Conservation (phyloP, 225 moss, liverwort and hornwort species). For the Physcomitrium patens region DNA sequence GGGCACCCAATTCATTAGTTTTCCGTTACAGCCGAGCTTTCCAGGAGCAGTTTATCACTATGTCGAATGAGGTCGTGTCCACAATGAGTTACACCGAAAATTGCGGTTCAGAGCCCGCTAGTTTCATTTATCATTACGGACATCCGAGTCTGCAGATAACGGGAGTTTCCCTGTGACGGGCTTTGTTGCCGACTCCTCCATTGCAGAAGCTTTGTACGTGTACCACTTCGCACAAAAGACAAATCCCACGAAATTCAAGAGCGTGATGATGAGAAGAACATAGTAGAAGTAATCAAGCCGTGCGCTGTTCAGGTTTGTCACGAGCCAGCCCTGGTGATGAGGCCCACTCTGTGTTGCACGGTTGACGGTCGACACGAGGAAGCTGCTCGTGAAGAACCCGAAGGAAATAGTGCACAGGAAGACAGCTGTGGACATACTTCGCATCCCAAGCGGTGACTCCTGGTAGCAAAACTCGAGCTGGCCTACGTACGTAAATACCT, state of each 20-base stretch:
- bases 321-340: constrained; percentile 32
- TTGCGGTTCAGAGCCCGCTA: not conserved
- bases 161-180: constrained; percentile 24
- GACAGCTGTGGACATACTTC: constrained; percentile 51
- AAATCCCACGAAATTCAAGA: constrained; percentile 36
- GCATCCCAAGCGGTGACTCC: constrained; percentile 64
- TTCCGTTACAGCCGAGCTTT: too few species aligned
- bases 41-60: too few species aligned
- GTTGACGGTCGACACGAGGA: constrained; percentile 51
- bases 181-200: not conserved
- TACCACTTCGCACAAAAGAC: constrained; percentile 42
- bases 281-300: constrained; percentile 44
- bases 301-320: constrained; percentile 33
- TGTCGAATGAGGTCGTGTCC: too few species aligned
- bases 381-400: constrained; percentile 55
- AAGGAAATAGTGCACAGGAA: constrained; percentile 56
- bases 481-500: constrained; percentile 56
- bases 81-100: too few species aligned
- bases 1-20: too few species aligned
- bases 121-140: constrained; percentile 4
- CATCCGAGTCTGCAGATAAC: constrained; percentile 23
- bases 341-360: not conserved
- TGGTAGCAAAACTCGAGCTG: constrained; percentile 70
- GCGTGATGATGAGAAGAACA: constrained; percentile 25
- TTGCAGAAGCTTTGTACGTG: constrained; percentile 24